Percentiles rank a stretch among this genome's conserved stretches.
Conservation (phyloP, 176 grass and related monocot species). For the Aegilops tauschii region DNA sequence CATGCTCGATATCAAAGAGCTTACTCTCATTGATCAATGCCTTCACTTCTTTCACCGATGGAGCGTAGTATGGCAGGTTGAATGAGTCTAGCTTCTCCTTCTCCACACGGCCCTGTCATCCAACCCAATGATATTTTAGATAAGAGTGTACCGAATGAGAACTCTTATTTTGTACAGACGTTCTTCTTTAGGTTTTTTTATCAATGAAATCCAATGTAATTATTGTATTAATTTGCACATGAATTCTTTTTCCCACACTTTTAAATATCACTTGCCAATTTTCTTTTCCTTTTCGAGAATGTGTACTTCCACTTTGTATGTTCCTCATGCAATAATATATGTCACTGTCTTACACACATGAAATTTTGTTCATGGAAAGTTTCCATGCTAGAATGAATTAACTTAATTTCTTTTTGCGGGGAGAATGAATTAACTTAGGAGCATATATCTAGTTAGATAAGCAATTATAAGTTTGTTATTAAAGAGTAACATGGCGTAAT, state of each 20-base stretch:
- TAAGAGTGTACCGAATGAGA: not conserved
- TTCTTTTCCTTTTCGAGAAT: too few relatives aligned
- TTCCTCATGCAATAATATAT: too few relatives aligned
- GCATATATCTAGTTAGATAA: too few relatives aligned
- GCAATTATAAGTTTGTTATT: too few relatives aligned
- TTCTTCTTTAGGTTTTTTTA: not conserved
- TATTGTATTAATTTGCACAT: not conserved
- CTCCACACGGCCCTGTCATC: not conserved
- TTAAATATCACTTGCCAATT: too few relatives aligned
- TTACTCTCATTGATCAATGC: not conserved
- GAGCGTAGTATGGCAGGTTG: not conserved
- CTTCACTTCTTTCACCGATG: not conserved
- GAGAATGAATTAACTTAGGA: too few relatives aligned
- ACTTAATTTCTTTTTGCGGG: too few relatives aligned
- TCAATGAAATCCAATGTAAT: not conserved
- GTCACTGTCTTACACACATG: too few relatives aligned
- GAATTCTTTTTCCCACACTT: not conserved
- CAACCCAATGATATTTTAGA: not conserved
- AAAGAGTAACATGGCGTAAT: too few relatives aligned
- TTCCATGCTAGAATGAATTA: too few relatives aligned
- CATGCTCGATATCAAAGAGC: not conserved
- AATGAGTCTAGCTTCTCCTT: not conserved
- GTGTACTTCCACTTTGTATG: too few relatives aligned
- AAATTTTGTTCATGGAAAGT: too few relatives aligned
- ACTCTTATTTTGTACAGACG: not conserved